Base-by-base conservation (phyloP, 2,329 filamentous ascomycete species). In the Pyricularia grisea region DNA sequence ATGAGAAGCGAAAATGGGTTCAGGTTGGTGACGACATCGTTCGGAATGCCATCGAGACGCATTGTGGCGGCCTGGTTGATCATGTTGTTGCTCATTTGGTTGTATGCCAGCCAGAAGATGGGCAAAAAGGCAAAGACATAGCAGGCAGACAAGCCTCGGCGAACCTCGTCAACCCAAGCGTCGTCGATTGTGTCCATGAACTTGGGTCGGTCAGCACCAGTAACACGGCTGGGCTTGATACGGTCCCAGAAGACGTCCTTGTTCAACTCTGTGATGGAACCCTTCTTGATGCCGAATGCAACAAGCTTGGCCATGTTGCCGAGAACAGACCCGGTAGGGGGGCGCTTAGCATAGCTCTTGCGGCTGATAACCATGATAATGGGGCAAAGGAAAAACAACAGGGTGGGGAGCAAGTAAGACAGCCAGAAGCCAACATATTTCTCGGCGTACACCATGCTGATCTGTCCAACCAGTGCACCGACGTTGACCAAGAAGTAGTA, bases 361-460 rank as follows among this genome's bases (percentile, higher is more conserved):
- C 87, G 86, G 67, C 84, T 84, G 77, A 84, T 85, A 65, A 85
- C 74, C 74, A 93, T 82, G 23, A 92, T 84, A 1, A 85, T 36
- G 0, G 90, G 90, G 73, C 87, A 90, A 58, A 87, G 68, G 70
- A 83, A 82, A 75, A 92, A 88, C 75, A 92, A 80, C 71, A 86
- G 75, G 0, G 90, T 92, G 1, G 91, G 91, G 0, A 93, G 82
- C 4, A 88, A 79, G 77, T 82, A 93, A 0, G 90, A 84, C n/a
- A 92, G 83, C 85, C 87, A 93, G 79, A 92, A 93, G 12, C 91
- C 91, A 61, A 93, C 84, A 70, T 92, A 90, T 72, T 90, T 87
- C 78, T 92, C 91, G 0, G 87, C 87, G 74, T 92, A 93, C 2
- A 88, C 88, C 87, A 90, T 91, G 74, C 80, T 81, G 70, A 90